A percentile compares a stretch with the other conserved stretches of the same genome.
Evolutionary conservation across 345 rosid species (phyloP).

Genomic region (Trapa incisa): DNA sequence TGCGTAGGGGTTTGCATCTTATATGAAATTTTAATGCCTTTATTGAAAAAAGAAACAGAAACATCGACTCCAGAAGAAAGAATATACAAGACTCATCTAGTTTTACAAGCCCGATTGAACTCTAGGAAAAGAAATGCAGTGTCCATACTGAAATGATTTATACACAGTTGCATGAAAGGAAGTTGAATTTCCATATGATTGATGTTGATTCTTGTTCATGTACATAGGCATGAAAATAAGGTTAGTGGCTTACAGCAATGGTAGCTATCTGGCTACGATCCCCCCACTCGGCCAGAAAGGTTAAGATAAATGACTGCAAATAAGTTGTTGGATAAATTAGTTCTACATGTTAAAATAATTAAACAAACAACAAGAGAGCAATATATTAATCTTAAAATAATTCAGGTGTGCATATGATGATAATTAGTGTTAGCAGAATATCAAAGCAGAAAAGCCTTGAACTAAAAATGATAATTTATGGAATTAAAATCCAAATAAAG

Average conservation of each 20-base stretch:
- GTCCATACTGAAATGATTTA: too few species aligned
- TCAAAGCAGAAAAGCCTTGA: neutral
- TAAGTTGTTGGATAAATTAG: neutral
- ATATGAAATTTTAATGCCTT: too few species aligned
- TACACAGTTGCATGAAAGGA: neutral
- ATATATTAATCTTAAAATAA: neutral
- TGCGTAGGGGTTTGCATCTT: too few species aligned
- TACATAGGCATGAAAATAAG: neutral
- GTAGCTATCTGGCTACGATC: conserved; percentile 99
- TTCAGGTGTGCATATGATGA: neutral
- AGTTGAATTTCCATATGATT: neutral
- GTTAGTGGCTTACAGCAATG: conserved; percentile 66
- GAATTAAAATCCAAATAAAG: neutral
- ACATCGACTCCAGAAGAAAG: too few species aligned
- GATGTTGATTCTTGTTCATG: neutral
- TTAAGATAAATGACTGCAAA: conserved; percentile 79
- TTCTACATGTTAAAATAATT: neutral
- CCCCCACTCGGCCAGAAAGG: conserved; percentile 98
- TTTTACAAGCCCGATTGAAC: too few species aligned
- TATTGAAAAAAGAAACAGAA: too few species aligned
- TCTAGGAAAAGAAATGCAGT: too few species aligned
- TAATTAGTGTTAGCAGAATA: neutral
- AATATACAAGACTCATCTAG: too few species aligned
- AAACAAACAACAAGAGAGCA: neutral
- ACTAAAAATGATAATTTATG: neutral